Conservation (phyloP, 2,329 filamentous ascomycete species). For the Colletotrichum sp. region DNA sequence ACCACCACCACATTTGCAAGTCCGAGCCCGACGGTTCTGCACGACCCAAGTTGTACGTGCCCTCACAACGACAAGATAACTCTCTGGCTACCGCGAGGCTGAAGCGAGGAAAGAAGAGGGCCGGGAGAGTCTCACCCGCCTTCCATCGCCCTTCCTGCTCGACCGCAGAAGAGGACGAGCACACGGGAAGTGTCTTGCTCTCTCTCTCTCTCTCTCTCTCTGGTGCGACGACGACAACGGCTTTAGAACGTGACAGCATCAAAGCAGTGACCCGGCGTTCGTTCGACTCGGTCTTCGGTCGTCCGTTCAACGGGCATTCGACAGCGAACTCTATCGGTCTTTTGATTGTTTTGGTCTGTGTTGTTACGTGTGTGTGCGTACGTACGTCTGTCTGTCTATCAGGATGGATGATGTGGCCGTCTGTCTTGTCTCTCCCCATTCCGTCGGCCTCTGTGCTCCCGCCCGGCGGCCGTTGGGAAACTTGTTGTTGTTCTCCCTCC, state of each 20-base stretch:
- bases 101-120: neutral
- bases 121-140: neutral
- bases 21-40: neutral
- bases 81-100: neutral
- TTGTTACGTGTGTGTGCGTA: neutral
- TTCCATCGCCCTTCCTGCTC: neutral
- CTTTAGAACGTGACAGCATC: neutral
- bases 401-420: neutral
- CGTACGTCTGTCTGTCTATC: neutral
- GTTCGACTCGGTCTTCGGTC: conserved; percentile 10
- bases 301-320: conserved; percentile 19
- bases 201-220: neutral
- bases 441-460: neutral
- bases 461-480: neutral
- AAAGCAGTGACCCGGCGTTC: neutral
- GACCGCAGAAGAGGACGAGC: neutral
- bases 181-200: neutral
- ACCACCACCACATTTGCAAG: neutral
- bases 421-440: neutral
- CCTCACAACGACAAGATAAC: neutral
- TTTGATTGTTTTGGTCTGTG: neutral
- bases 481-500: neutral
- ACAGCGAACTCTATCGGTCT: neutral
- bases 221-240: neutral
- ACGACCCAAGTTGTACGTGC: neutral